Base-by-base conservation (phyloP, 495 filamentous ascomycete genomes). In the Penicillium antarcticum region DNA sequence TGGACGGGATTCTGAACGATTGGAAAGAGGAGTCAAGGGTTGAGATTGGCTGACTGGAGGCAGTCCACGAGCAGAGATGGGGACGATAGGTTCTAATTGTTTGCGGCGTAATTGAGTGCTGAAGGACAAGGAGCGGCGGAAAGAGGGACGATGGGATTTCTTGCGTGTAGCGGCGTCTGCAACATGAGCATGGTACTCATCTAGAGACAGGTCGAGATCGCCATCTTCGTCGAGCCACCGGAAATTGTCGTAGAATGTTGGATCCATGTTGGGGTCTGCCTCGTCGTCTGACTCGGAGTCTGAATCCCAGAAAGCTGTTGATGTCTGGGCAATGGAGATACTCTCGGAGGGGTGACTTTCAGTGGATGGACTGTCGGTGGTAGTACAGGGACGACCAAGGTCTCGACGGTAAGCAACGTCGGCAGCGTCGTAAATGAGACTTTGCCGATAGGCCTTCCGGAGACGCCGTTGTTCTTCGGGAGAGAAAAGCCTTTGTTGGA, bases 171-270 rank as follows among this genome's bases (percentile, higher is more conserved):
- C 53, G 21, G 70, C 48, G 46, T 70, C 55, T 16, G 57, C 55
- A n/a, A 80, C 58, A 59, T 75, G 70, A 14, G 61, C 57, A 48
- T 79, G 77, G 39, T 80, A 79, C 49, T 79, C 72, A 52, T 78
- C 75, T 26, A 91, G 73, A 23, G 82, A 80, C 44, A 92, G 68
- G 59, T 92, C 86, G 17, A 92, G 71, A 43, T 88, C 82, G 12
- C 86, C 82, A 52, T 89, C 85, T 52, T 88, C 87, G 21, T 95
- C 88, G 45, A 92, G 71, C 88, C 88, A 91, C 29, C 85, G 81
- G 57, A 92, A 88, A 49, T 77, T 85, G 45, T 89, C 86, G 51
- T 81, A 80, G 43, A 89, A 75, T 34, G 71, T 69, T 42, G 74
- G 71, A 47, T 76, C 72, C 64, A 80, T 78, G n/a, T 70, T 70